These are phyloP conservation scores for Dispira parvispora DNA, from an alignment of 192 early-diverging fungal species.

Conservation along the genomic window DNA sequence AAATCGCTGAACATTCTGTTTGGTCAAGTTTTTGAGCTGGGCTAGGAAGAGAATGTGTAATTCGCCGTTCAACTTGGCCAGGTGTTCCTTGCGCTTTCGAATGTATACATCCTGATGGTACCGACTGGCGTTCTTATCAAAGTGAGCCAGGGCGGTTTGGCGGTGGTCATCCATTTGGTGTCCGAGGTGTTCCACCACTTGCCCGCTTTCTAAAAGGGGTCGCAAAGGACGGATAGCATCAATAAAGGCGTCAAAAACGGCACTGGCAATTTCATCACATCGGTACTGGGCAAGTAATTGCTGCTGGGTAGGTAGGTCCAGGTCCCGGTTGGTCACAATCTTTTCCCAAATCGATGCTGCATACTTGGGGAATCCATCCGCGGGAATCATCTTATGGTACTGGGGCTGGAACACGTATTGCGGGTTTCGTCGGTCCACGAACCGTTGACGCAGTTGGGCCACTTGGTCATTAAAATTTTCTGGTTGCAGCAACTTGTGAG, in stretches of 20 bases:
- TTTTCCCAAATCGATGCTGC: conserved; percentile 91
- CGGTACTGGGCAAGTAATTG: conserved; percentile 94
- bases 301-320: conserved; percentile 97
- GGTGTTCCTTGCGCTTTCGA: conserved; percentile 68
- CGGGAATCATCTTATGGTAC: conserved; percentile 86
- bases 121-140: conserved; percentile 79
- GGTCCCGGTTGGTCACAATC: conserved; percentile 83
- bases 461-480: conserved; percentile 69
- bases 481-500: conserved; percentile 77
- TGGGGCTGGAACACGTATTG: conserved; percentile 71
- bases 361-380: conserved; percentile 88
- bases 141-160: conserved; percentile 41
- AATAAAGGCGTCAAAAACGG: conserved; percentile 53
- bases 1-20: conserved; percentile 52
- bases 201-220: conserved; percentile 56
- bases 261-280: conserved; percentile 87
- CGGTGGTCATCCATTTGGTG: conserved; percentile 36
- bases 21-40: conserved; percentile 77
- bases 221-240: conserved; percentile 41
- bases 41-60: conserved; percentile 64
- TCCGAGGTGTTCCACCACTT: conserved; percentile 64
- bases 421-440: conserved; percentile 42
- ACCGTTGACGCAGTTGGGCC: conserved; percentile 48
- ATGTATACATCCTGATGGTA: conserved; percentile 81
- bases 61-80: conserved; percentile 54